Evolutionary conservation across 2,329 filamentous ascomycete species (phyloP), one percentile per base, ranked within the genome.

Genomic region (Dryadomyces quercivorus): DNA sequence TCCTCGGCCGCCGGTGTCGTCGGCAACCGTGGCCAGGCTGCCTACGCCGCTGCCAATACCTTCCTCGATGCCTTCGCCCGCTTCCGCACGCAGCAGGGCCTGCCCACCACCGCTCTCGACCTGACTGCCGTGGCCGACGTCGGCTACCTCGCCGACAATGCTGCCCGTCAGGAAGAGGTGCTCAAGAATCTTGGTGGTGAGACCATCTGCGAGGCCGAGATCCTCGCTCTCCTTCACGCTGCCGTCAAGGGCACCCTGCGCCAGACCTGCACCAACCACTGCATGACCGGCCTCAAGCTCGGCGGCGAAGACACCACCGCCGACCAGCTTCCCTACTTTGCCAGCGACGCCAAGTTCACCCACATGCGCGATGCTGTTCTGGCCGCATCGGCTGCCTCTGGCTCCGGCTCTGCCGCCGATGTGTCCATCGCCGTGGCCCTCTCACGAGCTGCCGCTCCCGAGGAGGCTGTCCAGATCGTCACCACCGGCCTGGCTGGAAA

Each of bases 271-370:
- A 68, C 71, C 51, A 68, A 65, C 36, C 76, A 80, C 59, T 70
- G 69, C 36, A 75, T 80, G 55, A 80, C 76, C 0, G 77, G 77
- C 1, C 70, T 80, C 61, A 68, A 70, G 50, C 71, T 79, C 54
- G 26, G 26, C 8, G 26, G 26, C 26, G 26, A 31, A 31, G 26
- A 31, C 26, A 31, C 26, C 8, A 72, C 69, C 31, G 67, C 68
- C 16, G 63, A 66, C 2, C 66, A 68, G 59, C 64, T 71, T 56
- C 75, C 75, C 0, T 80, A 77, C 65, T 81, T 76, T 71, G 72
- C 71, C 4, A 60, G 65, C 2, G 77, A 81, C 51, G 73, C 72
- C 53, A 79, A 77, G 61, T 80, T 80, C 64, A 71, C 71, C 53
- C 66, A 71, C 36, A 66, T 80, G 15, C 70, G 71, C 9, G 64